Evolutionary conservation across 176 grass and related monocot genomes (phyloP).

Genomic region (Cocos nucifera): DNA sequence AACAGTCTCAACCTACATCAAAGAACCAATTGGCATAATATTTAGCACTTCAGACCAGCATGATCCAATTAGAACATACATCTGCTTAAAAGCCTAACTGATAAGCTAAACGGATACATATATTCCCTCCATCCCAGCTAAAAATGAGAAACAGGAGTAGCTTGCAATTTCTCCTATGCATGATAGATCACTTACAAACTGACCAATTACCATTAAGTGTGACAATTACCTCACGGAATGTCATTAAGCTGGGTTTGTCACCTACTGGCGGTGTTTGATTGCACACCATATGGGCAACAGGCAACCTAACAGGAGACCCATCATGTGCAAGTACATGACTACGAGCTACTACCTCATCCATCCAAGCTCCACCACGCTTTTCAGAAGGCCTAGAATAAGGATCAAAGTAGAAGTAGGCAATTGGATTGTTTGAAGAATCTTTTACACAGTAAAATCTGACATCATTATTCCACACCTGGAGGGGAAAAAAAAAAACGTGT

Average conservation of each 20-base stretch:
- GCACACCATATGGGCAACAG: slow-evolving; percentile 93
- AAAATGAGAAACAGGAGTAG: no score
- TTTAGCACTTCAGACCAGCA: no score
- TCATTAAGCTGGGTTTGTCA: slow-evolving; percentile 94
- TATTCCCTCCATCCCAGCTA: no score
- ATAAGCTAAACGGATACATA: no score
- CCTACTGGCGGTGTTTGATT: slow-evolving; percentile 97
- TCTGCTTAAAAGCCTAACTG: no score
- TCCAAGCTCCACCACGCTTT: slow-evolving; percentile 94
- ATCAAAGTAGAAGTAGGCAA: slow-evolving; percentile 98
- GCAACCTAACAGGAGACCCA: slow-evolving; percentile 64
- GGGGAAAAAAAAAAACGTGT: background rate
- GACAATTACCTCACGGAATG: slow-evolving; percentile 83
- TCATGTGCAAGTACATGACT: slow-evolving; percentile 63
- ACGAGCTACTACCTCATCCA: slow-evolving; percentile 91
- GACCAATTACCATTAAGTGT: background rate
- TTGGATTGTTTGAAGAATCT: slow-evolving; percentile 63
- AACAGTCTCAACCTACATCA: slow-evolving; percentile 86
- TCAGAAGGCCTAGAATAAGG: slow-evolving; percentile 97
- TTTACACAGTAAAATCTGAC: slow-evolving; percentile 93
- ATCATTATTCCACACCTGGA: slow-evolving; percentile 86
- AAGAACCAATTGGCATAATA: background rate
- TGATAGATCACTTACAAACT: background rate
- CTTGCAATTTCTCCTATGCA: no score
- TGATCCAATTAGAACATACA: no score